A percentile compares a stretch with the other conserved stretches of the same genome.
phyloP scores from a whole-genome alignment of 345 rosid species.

The Mangifera indica region DNA sequence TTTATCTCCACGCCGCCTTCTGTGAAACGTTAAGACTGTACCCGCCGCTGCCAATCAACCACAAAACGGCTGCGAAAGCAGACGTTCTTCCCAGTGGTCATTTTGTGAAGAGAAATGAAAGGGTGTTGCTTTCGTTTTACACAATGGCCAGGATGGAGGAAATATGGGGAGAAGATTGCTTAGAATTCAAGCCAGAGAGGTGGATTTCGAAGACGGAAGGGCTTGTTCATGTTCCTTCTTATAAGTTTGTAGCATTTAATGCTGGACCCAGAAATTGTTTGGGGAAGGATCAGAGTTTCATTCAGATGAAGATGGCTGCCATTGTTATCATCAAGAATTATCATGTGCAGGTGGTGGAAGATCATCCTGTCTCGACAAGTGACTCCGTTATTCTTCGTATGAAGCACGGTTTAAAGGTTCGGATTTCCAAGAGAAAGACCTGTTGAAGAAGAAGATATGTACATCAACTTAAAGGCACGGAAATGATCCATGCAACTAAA shows the following conservation, averaged over 20 bases:
- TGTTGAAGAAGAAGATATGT: no score
- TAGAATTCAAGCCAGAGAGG: conserved; percentile 33
- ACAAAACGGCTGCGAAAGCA: conserved; percentile 10
- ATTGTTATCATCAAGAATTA: conserved; percentile 17
- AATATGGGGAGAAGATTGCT: conserved; percentile 33
- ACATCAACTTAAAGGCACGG: no score
- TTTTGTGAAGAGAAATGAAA: neutral
- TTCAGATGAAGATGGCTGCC: conserved; percentile 17
- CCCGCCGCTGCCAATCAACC: conserved; percentile 27
- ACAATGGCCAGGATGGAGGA: conserved; percentile 28
- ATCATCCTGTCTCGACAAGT: conserved; percentile 9
- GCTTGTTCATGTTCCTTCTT: conserved; percentile 20
- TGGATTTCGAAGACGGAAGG: conserved; percentile 31
- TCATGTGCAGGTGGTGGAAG: conserved; percentile 16
- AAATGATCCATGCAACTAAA: no score
- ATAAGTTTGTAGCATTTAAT: conserved; percentile 20
- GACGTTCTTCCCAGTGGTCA: conserved; percentile 35
- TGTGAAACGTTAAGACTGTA: conserved; percentile 29
- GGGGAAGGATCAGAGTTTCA: conserved; percentile 22
- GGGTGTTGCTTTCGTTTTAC: conserved; percentile 17
- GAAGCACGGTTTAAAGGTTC: conserved; percentile 14
- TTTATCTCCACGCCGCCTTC: conserved; percentile 29
- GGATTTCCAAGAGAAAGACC: neutral
- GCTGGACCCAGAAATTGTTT: conserved; percentile 30
- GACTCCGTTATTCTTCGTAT: conserved; percentile 13